Conservation (phyloP, 2,329 filamentous ascomycete species). For the Trichophyton verrucosum region DNA sequence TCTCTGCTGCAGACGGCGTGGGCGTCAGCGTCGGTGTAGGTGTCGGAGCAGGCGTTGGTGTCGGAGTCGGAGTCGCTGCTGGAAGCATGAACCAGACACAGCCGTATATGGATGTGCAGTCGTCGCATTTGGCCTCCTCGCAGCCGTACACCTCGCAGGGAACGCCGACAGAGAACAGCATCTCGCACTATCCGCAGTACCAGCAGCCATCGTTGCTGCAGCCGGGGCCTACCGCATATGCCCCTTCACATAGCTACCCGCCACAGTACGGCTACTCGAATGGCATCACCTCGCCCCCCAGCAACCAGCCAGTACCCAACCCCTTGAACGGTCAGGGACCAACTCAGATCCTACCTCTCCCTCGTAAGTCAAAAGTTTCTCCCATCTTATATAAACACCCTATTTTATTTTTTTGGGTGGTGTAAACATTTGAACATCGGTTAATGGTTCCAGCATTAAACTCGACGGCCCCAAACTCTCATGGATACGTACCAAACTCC, state of each 20-base stretch:
- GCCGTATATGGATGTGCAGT: slow-evolving; percentile 74
- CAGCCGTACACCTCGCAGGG: slow-evolving; percentile 64
- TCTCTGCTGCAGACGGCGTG: slow-evolving; percentile 38
- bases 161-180: slow-evolving; percentile 56
- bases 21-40: slow-evolving; percentile 24
- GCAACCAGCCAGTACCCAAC: slow-evolving; percentile 55
- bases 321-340: slow-evolving; percentile 55
- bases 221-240: slow-evolving; percentile 57
- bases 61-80: slow-evolving; percentile 14
- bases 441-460: slow-evolving; percentile 8
- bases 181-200: slow-evolving; percentile 67
- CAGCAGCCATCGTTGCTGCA: slow-evolving; percentile 62
- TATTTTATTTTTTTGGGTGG: background rate
- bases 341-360: slow-evolving; percentile 59
- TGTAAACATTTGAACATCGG: background rate
- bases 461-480: slow-evolving; percentile 22
- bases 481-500: slow-evolving; percentile 30
- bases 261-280: slow-evolving; percentile 60
- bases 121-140: slow-evolving; percentile 62
- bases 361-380: slow-evolving; percentile 26
- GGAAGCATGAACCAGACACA: slow-evolving; percentile 67
- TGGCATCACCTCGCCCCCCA: slow-evolving; percentile 66
- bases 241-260: slow-evolving; percentile 46
- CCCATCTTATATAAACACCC: no score
- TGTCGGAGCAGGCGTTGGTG: background rate